Evolutionary conservation across 2,329 filamentous ascomycete genomes (phyloP).

Genomic region (Colletotrichum sp.): DNA sequence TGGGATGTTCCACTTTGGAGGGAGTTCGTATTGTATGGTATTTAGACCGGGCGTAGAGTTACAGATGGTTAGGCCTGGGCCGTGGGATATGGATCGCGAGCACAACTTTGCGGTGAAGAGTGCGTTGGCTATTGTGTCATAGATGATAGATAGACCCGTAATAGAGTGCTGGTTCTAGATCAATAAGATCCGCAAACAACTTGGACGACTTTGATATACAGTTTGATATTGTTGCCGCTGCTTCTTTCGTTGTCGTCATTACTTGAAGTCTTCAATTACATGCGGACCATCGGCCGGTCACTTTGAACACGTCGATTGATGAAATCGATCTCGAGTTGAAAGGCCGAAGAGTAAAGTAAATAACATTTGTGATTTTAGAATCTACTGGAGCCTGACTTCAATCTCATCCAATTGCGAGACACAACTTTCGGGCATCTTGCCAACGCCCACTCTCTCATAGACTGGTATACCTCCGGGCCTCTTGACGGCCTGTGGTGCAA

Average conservation of each 20-base stretch:
- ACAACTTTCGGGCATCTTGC: not conserved
- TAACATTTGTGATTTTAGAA: too few relatives aligned
- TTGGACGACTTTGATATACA: too few relatives aligned
- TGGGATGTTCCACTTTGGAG: slow-evolving; percentile 85
- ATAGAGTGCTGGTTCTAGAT: too few relatives aligned
- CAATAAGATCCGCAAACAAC: too few relatives aligned
- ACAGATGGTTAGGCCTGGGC: slow-evolving; percentile 15
- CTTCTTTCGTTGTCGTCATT: too few relatives aligned
- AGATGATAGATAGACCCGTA: not conserved
- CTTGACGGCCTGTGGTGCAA: not conserved
- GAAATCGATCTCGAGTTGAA: too few relatives aligned
- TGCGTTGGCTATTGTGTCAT: not conserved
- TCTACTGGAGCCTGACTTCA: not conserved
- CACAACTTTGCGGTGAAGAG: not conserved
- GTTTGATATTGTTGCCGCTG: too few relatives aligned
- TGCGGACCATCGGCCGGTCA: too few relatives aligned
- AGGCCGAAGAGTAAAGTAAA: too few relatives aligned
- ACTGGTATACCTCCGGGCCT: fast-evolving
- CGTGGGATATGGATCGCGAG: not conserved
- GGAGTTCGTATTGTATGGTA: slow-evolving; percentile 71
- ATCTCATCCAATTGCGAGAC: fast-evolving
- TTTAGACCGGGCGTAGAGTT: slow-evolving; percentile 64
- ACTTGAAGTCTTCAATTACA: too few relatives aligned
- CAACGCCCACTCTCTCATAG: not conserved
- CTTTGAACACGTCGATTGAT: too few relatives aligned